These are phyloP conservation scores for Corylus avellana DNA, from an alignment of 306 rosid species.

Conservation along the genomic window DNA sequence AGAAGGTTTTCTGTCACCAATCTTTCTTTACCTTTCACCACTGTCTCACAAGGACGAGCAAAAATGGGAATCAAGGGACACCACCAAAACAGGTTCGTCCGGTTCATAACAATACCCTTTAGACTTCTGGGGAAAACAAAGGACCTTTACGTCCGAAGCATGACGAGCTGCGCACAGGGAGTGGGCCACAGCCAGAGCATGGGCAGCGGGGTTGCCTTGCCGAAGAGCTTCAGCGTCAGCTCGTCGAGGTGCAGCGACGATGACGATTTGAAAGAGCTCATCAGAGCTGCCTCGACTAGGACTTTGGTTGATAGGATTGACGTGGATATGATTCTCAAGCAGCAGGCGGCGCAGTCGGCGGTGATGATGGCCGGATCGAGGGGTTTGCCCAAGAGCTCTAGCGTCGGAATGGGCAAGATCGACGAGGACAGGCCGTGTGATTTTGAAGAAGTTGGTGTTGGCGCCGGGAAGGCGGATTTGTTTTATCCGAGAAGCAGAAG, in stretches of 20 bases:
- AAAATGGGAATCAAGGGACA: constrained; percentile 38
- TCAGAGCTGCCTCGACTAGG: constrained; percentile 77
- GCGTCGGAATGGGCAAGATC: constrained; percentile 74
- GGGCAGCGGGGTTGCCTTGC: constrained; percentile 38
- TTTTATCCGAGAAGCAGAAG: constrained; percentile 70
- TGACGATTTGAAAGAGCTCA: constrained; percentile 65
- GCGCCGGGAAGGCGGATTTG: constrained; percentile 13
- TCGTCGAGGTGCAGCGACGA: constrained; percentile 34
- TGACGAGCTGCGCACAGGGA: constrained; percentile 42
- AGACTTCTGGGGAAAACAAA: constrained; percentile 55
- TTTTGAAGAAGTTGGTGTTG: constrained; percentile 23
- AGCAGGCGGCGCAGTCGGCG: constrained; percentile 27
- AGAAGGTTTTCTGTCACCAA: not conserved
- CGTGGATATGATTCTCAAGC: constrained; percentile 48
- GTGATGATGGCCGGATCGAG: constrained; percentile 18
- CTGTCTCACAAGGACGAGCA: not conserved
- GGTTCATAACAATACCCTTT: constrained; percentile 59
- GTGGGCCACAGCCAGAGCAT: constrained; percentile 31
- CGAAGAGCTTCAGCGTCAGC: constrained; percentile 57
- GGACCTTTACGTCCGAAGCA: constrained; percentile 65
- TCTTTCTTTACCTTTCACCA: not conserved
- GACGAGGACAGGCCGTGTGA: constrained; percentile 65
- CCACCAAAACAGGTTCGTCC: constrained; percentile 44
- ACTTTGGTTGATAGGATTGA: constrained; percentile 50
- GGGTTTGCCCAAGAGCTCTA: constrained; percentile 56